Evolutionary conservation across 2,329 filamentous ascomycete species (phyloP), one percentile per base, ranked within the genome.

Genomic region (Lachnellula arida): DNA sequence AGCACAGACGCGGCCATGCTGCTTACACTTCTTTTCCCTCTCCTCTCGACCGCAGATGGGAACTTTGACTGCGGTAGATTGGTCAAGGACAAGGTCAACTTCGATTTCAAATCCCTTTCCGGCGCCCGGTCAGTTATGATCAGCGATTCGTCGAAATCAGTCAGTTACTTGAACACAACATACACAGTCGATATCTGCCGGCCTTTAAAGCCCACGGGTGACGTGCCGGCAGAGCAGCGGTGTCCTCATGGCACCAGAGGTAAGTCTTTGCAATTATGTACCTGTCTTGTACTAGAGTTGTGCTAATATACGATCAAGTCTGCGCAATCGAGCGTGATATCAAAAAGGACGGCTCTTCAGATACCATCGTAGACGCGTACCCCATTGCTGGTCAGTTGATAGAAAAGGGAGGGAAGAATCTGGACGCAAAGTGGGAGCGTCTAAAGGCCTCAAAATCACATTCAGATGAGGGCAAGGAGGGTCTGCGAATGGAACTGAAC

Each of bases 111-210:
- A 25, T 71, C 77, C 60, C 79, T 92, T 7, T 76, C 74, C 5
- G 89, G 88, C 1, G 85, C 87, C 35, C 87, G 87, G 69, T 82
- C 84, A 0, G 84, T 91, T 39, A 78, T 89, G 53, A 82, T 82
- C 49, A 77, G 75, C 66, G 72, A 40, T 17, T 40, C 78, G 35
- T 69, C 75, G 14, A 66, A 70, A 5, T 67, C 67, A 7, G 78
- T 78, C 15, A 76, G 77, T 15, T 75, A 81, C 28, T 78, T 76
- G 58, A 94, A 94, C 71, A 90, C 85, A 25, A 93, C 89, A 44
- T 95, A 91, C 71, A 92, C 89, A 0, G 69, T 95, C 55, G 88
- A 95, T 66, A 78, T 95, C 49, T 96, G 91, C 74, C 73, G 77
- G 51, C 77, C 82, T 6, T 74, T 96, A 61, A 81, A 82, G 70